Evolutionary conservation across 768 basidiomycete species (phyloP).

Genomic region (Podaxis rugospora): DNA sequence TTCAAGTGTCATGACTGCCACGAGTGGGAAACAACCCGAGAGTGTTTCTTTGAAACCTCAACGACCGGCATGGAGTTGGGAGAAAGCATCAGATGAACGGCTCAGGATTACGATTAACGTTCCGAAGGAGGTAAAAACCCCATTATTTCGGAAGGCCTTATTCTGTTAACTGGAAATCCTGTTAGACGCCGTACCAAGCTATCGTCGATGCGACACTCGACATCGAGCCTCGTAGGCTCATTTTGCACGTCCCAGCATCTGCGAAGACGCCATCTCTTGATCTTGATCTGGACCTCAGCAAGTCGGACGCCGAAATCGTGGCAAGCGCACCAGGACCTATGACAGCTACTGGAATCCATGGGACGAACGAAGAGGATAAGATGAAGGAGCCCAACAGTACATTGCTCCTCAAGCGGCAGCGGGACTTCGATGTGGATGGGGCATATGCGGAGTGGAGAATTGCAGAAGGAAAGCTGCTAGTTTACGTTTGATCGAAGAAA

Average conservation of each 20-base stretch:
- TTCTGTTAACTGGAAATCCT: background rate
- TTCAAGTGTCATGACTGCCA: background rate
- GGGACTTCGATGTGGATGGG: constrained; percentile 55
- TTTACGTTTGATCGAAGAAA: constrained; percentile 30
- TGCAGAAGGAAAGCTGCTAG: constrained; percentile 42
- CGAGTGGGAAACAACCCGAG: background rate
- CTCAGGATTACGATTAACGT: constrained; percentile 50
- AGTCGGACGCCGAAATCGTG: constrained; percentile 51
- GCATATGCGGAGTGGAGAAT: constrained; percentile 70
- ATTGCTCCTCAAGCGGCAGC: constrained; percentile 51
- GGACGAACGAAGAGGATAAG: constrained; percentile 12
- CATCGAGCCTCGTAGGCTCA: constrained; percentile 56
- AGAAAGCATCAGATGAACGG: constrained; percentile 30
- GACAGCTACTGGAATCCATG: constrained; percentile 1
- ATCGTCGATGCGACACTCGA: constrained; percentile 54
- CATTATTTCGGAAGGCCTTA: background rate
- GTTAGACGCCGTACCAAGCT: constrained; percentile 39
- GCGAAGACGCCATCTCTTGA: constrained; percentile 22
- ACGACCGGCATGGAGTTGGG: constrained; percentile 47
- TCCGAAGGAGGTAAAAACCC: constrained; percentile 49
- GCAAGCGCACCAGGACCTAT: constrained; percentile 6
- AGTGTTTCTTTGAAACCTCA: background rate
- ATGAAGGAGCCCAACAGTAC: constrained; percentile 27
- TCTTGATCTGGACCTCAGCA: constrained; percentile 56
- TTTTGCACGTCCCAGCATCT: constrained; percentile 42